Evolutionary conservation across 2,329 filamentous ascomycete species (phyloP).

Genomic region (Talaromyces atroroseus): DNA sequence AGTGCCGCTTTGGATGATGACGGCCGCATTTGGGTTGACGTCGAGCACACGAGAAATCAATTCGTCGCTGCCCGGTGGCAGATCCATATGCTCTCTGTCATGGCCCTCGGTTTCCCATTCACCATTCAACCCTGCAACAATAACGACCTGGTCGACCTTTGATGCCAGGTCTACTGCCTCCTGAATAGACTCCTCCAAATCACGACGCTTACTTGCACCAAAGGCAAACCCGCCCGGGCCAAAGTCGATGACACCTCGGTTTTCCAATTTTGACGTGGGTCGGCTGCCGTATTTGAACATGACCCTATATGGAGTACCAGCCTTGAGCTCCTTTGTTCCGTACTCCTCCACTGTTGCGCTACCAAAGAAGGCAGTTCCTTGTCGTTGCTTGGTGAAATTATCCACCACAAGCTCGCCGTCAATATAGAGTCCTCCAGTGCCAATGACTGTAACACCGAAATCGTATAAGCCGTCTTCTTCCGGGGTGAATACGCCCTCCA

Average conservation of each 20-base stretch:
- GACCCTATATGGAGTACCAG: conserved; percentile 55
- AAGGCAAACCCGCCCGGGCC: conserved; percentile 58
- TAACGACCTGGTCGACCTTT: conserved; percentile 68
- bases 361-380: conserved; percentile 62
- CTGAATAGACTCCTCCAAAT: conserved; percentile 55
- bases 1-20: conserved; percentile 73
- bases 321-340: conserved; percentile 53
- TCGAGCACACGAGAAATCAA: conserved; percentile 60
- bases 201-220: conserved; percentile 55
- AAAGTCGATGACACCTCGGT: conserved; percentile 45
- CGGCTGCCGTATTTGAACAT: conserved; percentile 57
- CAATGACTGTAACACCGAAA: conserved; percentile 61
- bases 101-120: conserved; percentile 78
- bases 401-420: conserved; percentile 60
- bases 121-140: conserved; percentile 71
- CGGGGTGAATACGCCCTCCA: conserved; percentile 57
- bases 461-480: conserved; percentile 59
- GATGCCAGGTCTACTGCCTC: conserved; percentile 63
- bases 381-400: conserved; percentile 59
- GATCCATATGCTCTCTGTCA: conserved; percentile 53
- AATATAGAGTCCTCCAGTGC: conserved; percentile 60
- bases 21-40: conserved; percentile 63
- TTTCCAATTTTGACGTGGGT: conserved; percentile 53
- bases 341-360: conserved; percentile 60
- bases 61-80: conserved; percentile 51